Conservation (phyloP, 1,284 basidiomycete genomes). For the Cryptococcus sp. region DNA sequence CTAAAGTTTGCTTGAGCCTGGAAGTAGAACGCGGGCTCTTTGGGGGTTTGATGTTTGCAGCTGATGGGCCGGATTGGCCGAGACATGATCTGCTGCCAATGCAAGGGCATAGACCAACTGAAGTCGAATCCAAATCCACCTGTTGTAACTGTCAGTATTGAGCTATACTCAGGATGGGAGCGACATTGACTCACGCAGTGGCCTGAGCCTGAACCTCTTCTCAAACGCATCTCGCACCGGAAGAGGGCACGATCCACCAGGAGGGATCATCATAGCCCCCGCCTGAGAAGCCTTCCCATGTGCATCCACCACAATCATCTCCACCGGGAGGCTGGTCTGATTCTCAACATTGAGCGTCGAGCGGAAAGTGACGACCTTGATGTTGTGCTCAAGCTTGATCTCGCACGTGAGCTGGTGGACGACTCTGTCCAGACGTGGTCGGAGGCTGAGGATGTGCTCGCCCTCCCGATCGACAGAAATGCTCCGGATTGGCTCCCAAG, state of each 20-base stretch:
- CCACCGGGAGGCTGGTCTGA: slow-evolving; percentile 85
- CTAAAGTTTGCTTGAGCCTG: slow-evolving; percentile 88
- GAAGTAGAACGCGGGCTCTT: slow-evolving; percentile 91
- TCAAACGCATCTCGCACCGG: slow-evolving; percentile 88
- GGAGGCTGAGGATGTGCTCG: slow-evolving; percentile 81
- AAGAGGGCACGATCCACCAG: slow-evolving; percentile 84
- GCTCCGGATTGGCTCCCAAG: slow-evolving; percentile 86
- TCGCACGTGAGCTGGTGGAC: slow-evolving; percentile 85
- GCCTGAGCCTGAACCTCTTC: slow-evolving; percentile 80
- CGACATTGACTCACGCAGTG: slow-evolving; percentile 67
- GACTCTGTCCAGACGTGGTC: slow-evolving; percentile 72
- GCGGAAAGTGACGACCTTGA: slow-evolving; percentile 91
- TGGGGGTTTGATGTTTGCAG: slow-evolving; percentile 76
- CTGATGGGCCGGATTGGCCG: slow-evolving; percentile 74
- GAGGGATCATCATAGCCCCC: slow-evolving; percentile 78
- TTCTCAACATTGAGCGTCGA: slow-evolving; percentile 95
- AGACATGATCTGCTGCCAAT: slow-evolving; percentile 86
- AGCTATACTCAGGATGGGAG: slow-evolving; percentile 4
- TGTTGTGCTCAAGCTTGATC: slow-evolving; percentile 84
- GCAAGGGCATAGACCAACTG: slow-evolving; percentile 83
- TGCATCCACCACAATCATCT: slow-evolving; percentile 85
- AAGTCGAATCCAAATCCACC: slow-evolving; percentile 65
- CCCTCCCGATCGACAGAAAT: slow-evolving; percentile 94
- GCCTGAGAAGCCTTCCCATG: slow-evolving; percentile 70
- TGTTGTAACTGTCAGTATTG: slow-evolving; percentile 39